Conservation (phyloP, 2,329 filamentous ascomycete species). For the Lasiodiplodia sp. region DNA sequence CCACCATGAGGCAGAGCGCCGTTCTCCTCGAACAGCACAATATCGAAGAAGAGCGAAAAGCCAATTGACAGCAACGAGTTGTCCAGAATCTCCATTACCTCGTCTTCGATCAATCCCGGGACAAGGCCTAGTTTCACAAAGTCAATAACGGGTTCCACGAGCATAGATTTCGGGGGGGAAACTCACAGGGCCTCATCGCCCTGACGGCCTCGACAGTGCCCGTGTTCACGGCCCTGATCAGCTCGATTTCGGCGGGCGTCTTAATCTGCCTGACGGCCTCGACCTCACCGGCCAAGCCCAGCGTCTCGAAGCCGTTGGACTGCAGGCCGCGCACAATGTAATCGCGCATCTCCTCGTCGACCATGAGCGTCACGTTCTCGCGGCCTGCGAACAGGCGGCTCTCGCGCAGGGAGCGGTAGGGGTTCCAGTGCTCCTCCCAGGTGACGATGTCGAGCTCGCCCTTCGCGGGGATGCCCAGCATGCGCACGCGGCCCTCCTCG, state of each 20-base stretch:
- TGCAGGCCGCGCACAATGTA: conserved; percentile 66
- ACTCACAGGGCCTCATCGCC: conserved; percentile 56
- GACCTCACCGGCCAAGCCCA: conserved; percentile 61
- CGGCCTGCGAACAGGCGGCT: conserved; percentile 46
- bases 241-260: conserved; percentile 62
- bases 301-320: conserved; percentile 61
- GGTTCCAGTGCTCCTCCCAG: conserved; percentile 72
- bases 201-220: conserved; percentile 68
- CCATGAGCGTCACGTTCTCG: conserved; percentile 58
- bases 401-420: conserved; percentile 62
- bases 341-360: conserved; percentile 70
- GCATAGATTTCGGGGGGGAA: conserved; percentile 34
- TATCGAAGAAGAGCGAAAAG: conserved; percentile 67
- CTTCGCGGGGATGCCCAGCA: conserved; percentile 65
- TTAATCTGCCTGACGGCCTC: conserved; percentile 68
- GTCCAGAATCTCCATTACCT: conserved; percentile 64
- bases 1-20: conserved; percentile 63
- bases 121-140: conserved; percentile 51
- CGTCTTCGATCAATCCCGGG: conserved; percentile 63
- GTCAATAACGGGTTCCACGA: neutral
- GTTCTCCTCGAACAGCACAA: conserved; percentile 67
- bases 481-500: conserved; percentile 65
- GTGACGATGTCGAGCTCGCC: conserved; percentile 61
- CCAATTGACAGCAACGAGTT: conserved; percentile 62
- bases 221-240: conserved; percentile 68